Evolutionary conservation across 768 basidiomycete species (phyloP).

Genomic region (Phaeotremella skinneri): DNA sequence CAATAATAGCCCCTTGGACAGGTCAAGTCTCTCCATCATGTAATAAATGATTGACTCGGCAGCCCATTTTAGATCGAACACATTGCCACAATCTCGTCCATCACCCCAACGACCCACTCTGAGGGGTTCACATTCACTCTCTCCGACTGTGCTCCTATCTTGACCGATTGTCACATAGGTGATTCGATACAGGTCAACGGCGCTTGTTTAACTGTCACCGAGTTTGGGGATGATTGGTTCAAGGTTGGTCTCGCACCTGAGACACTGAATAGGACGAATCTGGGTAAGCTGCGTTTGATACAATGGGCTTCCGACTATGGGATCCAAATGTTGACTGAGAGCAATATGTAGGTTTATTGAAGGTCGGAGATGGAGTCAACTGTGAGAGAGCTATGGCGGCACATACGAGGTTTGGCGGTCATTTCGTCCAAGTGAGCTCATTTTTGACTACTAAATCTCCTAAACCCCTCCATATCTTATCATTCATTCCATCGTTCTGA

Average conservation of each 20-base stretch:
- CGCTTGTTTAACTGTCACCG: conserved; percentile 84
- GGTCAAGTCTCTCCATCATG: not conserved
- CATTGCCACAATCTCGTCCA: conserved; percentile 68
- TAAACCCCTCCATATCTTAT: no score
- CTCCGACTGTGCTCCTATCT: conserved; percentile 65
- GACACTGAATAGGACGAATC: conserved; percentile 82
- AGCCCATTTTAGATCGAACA: conserved; percentile 72
- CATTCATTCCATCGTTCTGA: no score
- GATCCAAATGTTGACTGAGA: not conserved
- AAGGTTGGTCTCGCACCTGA: conserved; percentile 95
- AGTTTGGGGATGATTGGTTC: conserved; percentile 78
- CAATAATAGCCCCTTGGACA: not conserved
- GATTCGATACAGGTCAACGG: conserved; percentile 70
- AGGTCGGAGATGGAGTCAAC: conserved; percentile 77
- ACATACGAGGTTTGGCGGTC: conserved; percentile 89
- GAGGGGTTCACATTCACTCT: conserved; percentile 79
- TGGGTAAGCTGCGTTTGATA: conserved; percentile 60
- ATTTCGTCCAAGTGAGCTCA: conserved; percentile 82
- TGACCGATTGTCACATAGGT: conserved; percentile 85
- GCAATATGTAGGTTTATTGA: conserved; percentile 63
- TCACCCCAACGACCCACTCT: conserved; percentile 60
- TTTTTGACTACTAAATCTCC: no score
- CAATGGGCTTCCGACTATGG: not conserved
- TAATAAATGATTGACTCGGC: not conserved
- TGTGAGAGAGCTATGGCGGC: conserved; percentile 92